A percentile compares a stretch with the other conserved stretches of the same genome.
Evolutionary conservation across 1,139 yeast genomes (phyloP).

Genomic region (Magnusiomyces fungicola): DNA sequence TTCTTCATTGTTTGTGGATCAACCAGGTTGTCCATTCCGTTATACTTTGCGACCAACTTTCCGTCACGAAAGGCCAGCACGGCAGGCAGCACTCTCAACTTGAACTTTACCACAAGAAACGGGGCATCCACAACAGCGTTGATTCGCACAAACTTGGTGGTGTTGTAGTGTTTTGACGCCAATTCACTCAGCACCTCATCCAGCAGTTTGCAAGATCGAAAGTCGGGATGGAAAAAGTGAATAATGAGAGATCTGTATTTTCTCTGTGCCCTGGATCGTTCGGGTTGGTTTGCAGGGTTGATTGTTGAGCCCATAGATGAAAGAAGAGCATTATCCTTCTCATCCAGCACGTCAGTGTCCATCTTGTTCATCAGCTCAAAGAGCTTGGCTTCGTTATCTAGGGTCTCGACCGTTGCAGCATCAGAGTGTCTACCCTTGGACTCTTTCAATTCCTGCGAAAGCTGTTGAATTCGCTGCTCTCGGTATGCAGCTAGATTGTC

Average conservation of each 20-base stretch:
- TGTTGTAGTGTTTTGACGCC: slow-evolving; percentile 50
- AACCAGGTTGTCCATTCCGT: slow-evolving; percentile 2
- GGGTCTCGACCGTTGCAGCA: slow-evolving; percentile 8
- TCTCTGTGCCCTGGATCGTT: slow-evolving; percentile 43
- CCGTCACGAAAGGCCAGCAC: slow-evolving; percentile 35
- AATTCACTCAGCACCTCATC: slow-evolving; percentile 37
- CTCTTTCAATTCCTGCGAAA: slow-evolving; percentile 7
- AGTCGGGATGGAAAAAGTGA: slow-evolving; percentile 59
- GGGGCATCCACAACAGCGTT: slow-evolving; percentile 57
- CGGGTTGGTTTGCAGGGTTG: slow-evolving; percentile 22
- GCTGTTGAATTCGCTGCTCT: slow-evolving; percentile 47
- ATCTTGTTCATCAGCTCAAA: slow-evolving; percentile 10
- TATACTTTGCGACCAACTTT: background rate
- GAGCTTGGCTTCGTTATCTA: slow-evolving; percentile 10
- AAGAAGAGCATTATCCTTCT: background rate
- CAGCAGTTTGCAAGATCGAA: slow-evolving; percentile 54
- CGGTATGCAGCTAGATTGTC: slow-evolving; percentile 50
- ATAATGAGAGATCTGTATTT: slow-evolving; percentile 41
- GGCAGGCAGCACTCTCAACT: slow-evolving; percentile 63
- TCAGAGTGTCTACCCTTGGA: background rate
- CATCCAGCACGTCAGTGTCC: slow-evolving; percentile 2
- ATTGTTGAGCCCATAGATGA: background rate
- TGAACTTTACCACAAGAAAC: slow-evolving; percentile 56
- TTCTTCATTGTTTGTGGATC: background rate
- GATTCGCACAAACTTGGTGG: slow-evolving; percentile 48